Evolutionary conservation across 495 filamentous ascomycete genomes (phyloP), one percentile per base, ranked within the genome.

Genomic region (Annulohypoxylon stygium): DNA sequence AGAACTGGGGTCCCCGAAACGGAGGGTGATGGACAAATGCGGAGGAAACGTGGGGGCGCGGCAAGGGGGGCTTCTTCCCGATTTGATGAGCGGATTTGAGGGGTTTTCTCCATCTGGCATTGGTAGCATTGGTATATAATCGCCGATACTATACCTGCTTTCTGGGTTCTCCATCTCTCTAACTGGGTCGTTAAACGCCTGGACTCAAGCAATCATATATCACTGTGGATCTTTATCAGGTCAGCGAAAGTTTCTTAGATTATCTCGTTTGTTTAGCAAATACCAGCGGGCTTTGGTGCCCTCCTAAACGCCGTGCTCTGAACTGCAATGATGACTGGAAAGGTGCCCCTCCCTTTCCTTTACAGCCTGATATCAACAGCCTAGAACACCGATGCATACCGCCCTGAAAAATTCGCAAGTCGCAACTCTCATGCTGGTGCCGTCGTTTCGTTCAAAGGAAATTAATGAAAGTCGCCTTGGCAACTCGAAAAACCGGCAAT

Each of bases 351-450:
- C 63, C 58, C 41, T 26, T 57, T 36, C n/a, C 55, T 16, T 67
- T 64, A 75, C 61, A 67, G 72, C 67, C 72, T 75, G 72, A 75
- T 75, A 70, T 70, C 63, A 64, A 67, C 67, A 75, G 72, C 67
- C 67, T 70, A 64, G 72, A 67, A 70, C 67, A 67, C 67, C 63
- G 63, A 69, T 59, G 54, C 61, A 60, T 51, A 36, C 45, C 57
- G 54, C 70, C 25, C 25, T 54, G 30, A 34, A 59, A 59, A 57
- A 48, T n/a, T 37, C 26, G 61, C 55, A 67, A 53, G 45, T 54
- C 54, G 4, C 71, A n/a, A 47, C 25, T 11, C 25, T 47, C 33
- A 61, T 64, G 20, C 45, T 61, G 25, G 23, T 60, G 18, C 62
- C 63, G 58, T 67, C 41, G 51, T 63, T 37, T 74, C 53, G 53